Conservation (phyloP, 768 basidiomycete species). For the Suillus decipiens region DNA sequence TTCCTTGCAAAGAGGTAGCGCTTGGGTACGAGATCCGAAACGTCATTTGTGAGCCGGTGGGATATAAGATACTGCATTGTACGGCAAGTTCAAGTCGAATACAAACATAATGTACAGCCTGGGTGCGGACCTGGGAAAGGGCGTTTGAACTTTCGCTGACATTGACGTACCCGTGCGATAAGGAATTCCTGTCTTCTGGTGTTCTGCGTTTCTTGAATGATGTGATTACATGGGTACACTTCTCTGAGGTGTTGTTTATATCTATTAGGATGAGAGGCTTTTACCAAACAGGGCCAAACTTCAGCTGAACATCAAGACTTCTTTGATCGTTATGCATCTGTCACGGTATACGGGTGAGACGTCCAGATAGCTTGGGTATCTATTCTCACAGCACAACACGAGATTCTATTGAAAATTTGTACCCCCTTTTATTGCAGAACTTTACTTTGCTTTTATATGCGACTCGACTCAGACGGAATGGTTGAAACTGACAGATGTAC, state of each 20-base stretch:
- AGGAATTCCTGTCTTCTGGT: constrained; percentile 13
- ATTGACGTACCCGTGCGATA: constrained; percentile 22
- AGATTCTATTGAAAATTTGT: neutral
- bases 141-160: neutral
- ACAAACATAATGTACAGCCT: too few relatives aligned
- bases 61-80: constrained; percentile 72
- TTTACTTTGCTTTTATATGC: neutral
- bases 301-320: neutral
- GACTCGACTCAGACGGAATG: neutral
- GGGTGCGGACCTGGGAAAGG: constrained; percentile 34
- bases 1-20: constrained; percentile 71
- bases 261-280: constrained; percentile 1
- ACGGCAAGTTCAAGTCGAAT: constrained; percentile 59
- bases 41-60: constrained; percentile 83
- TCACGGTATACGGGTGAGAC: too few relatives aligned
- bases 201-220: constrained; percentile 29
- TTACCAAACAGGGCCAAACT: constrained; percentile 1
- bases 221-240: neutral
- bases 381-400: neutral
- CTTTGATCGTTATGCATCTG: too few relatives aligned
- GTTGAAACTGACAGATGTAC: neutral
- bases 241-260: neutral
- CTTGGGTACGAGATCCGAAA: constrained; percentile 94
- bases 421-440: neutral
- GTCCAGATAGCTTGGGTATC: too few relatives aligned